Percentiles rank a stretch among this genome's conserved stretches.
Conservation (phyloP, 2,329 filamentous ascomycete species). For the Acrocalymma vagum region DNA sequence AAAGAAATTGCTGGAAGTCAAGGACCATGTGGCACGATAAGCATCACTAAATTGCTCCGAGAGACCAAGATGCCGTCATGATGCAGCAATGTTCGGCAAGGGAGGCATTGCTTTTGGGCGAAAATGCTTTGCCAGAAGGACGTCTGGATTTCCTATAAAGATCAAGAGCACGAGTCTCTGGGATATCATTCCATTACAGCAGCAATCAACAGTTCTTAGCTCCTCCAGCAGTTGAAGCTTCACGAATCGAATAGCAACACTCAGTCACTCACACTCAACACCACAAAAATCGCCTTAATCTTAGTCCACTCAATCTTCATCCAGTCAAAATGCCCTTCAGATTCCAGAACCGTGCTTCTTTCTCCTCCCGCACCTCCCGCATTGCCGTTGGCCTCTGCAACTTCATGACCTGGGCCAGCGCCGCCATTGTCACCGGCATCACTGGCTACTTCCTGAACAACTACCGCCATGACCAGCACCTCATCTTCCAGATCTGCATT, state of each 20-base stretch:
- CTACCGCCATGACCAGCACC: slow-evolving; percentile 39
- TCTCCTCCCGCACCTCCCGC: slow-evolving; percentile 4
- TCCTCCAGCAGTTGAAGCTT: slow-evolving; percentile 16
- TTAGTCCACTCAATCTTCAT: too few species aligned
- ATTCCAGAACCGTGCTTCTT: too few species aligned
- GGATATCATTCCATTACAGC: slow-evolving; percentile 2
- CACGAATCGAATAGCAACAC: not conserved
- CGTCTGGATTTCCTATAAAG: not conserved
- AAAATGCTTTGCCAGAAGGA: not conserved
- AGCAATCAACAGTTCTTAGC: slow-evolving; percentile 5
- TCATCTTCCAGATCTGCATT: slow-evolving; percentile 52
- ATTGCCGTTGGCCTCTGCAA: slow-evolving; percentile 16
- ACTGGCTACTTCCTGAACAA: slow-evolving; percentile 49
- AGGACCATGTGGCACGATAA: slow-evolving; percentile 17
- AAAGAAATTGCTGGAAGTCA: too few species aligned
- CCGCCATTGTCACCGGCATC: slow-evolving; percentile 53
- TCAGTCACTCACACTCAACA: slow-evolving; percentile 1
- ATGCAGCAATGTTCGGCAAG: slow-evolving; percentile 3
- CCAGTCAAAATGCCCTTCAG: too few species aligned
- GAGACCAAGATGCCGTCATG: slow-evolving; percentile 8
- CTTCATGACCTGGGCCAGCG: slow-evolving; percentile 48
- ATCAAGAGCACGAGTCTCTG: not conserved
- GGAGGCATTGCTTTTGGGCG: slow-evolving; percentile 1
- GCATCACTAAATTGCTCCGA: slow-evolving; percentile 11
- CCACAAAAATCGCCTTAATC: slow-evolving; percentile 16